Evolutionary conservation across 352 stramenopile genomes (phyloP).

Genomic region (Phytopythium aichiense): DNA sequence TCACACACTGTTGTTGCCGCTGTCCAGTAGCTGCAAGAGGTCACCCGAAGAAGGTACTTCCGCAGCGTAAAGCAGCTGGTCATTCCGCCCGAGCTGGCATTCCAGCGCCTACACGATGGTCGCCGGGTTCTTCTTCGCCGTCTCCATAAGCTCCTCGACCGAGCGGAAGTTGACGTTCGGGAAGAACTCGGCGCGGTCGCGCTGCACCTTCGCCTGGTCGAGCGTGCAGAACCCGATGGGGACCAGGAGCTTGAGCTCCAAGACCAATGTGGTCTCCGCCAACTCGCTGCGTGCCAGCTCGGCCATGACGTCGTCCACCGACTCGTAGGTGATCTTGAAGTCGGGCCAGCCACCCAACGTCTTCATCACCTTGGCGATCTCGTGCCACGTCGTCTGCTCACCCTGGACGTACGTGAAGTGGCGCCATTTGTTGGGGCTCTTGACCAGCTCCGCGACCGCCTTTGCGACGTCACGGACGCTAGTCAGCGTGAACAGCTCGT

Average conservation of each 20-base stretch:
- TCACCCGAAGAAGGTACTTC: too few relatives aligned
- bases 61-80: too few relatives aligned
- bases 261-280: background rate
- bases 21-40: too few relatives aligned
- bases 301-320: conserved; percentile 4
- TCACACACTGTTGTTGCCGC: too few relatives aligned
- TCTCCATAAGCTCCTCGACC: conserved; percentile 9
- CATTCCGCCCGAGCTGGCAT: too few relatives aligned
- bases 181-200: conserved; percentile 18
- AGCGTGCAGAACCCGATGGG: conserved; percentile 4
- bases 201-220: conserved; percentile 14
- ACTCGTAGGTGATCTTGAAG: conserved; percentile 10
- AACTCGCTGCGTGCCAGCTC: conserved; percentile 1
- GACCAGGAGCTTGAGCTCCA: conserved; percentile 10
- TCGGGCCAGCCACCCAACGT: conserved; percentile 4
- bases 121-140: conserved; percentile 7
- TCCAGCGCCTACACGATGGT: background rate
- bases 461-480: conserved; percentile 12
- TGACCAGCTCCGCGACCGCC: conserved; percentile 11
- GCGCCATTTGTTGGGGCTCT: conserved; percentile 12
- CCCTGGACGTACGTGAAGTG: conserved; percentile 16
- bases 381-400: conserved; percentile 17
- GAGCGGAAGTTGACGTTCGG: conserved; percentile 12
- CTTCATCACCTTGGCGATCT: conserved; percentile 10
- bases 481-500: conserved; percentile 12